A percentile compares a stretch with the other conserved stretches of the same genome.
Evolutionary conservation across 2,329 filamentous ascomycete species (phyloP).

Genomic region (Corniculantispora saksenae): DNA sequence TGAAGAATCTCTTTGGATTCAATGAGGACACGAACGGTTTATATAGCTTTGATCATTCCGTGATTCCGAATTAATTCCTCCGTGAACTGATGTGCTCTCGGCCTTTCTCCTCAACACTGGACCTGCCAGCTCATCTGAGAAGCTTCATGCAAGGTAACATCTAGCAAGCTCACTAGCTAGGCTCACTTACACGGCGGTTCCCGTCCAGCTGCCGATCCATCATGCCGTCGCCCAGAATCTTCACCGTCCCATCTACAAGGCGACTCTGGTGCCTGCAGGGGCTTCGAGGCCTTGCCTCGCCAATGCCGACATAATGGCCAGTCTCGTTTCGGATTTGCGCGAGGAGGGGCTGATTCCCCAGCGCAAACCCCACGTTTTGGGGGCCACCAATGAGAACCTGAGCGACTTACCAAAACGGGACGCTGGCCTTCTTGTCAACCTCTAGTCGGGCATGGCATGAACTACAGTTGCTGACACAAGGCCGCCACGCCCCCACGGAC

Average conservation of each 20-base stretch:
- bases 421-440: neutral
- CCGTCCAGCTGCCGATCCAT: neutral
- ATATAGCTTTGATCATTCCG: neutral
- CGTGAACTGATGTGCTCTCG: neutral
- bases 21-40: neutral
- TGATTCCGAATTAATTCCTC: neutral
- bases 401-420: constrained; percentile 4
- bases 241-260: neutral
- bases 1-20: neutral
- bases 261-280: neutral
- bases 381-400: neutral
- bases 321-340: neutral
- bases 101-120: neutral
- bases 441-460: neutral
- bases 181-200: constrained; percentile 1
- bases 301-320: neutral
- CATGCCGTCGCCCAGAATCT: neutral
- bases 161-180: neutral
- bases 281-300: neutral
- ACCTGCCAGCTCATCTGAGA: neutral
- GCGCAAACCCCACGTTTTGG: constrained; percentile 4
- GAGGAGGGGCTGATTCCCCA: neutral
- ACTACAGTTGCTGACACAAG: neutral
- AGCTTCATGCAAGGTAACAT: constrained; percentile 1
- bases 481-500: neutral